A percentile compares a stretch with the other conserved stretches of the same genome.
These are phyloP conservation scores for Suillus bovinus DNA, from an alignment of 768 basidiomycete genomes.

Conservation along the genomic window DNA sequence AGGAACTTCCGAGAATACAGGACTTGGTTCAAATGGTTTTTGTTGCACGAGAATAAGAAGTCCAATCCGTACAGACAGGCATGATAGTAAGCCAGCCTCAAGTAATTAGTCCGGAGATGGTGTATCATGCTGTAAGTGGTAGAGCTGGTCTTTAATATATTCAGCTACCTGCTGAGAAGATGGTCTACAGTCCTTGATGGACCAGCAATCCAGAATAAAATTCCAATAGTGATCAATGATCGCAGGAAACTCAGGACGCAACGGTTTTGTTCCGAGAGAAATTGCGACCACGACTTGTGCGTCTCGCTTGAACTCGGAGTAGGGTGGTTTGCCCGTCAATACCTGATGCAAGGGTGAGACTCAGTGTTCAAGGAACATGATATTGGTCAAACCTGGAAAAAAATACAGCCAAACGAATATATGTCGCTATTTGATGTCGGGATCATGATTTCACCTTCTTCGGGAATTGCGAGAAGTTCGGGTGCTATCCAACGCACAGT, in stretches of 20 bases:
- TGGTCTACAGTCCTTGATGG: constrained; percentile 16
- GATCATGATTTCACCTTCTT: constrained; percentile 7
- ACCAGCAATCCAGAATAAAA: constrained; percentile 16
- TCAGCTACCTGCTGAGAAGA: constrained; percentile 25
- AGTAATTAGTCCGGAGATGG: too few species aligned
- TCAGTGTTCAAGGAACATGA: not conserved
- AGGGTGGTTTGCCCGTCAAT: constrained; percentile 8
- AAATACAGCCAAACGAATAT: constrained; percentile 38
- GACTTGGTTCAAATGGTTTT: not conserved
- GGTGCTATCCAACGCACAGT: constrained; percentile 8
- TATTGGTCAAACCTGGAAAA: constrained; percentile 9
- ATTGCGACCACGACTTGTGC: constrained; percentile 13
- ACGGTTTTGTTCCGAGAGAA: constrained; percentile 7
- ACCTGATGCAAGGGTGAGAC: constrained; percentile 1
- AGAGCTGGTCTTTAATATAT: constrained; percentile 21
- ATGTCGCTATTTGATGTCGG: constrained; percentile 38
- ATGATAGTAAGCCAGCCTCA: not conserved
- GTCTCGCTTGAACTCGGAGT: constrained; percentile 12
- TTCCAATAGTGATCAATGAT: constrained; percentile 10
- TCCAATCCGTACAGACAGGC: not conserved
- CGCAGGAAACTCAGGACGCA: not conserved
- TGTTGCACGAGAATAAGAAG: not conserved
- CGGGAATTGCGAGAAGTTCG: constrained; percentile 36
- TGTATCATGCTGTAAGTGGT: not conserved
- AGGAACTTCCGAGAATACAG: not conserved